Conservation (phyloP, 2,329 filamentous ascomycete genomes). For the Lecanicillium sp. region DNA sequence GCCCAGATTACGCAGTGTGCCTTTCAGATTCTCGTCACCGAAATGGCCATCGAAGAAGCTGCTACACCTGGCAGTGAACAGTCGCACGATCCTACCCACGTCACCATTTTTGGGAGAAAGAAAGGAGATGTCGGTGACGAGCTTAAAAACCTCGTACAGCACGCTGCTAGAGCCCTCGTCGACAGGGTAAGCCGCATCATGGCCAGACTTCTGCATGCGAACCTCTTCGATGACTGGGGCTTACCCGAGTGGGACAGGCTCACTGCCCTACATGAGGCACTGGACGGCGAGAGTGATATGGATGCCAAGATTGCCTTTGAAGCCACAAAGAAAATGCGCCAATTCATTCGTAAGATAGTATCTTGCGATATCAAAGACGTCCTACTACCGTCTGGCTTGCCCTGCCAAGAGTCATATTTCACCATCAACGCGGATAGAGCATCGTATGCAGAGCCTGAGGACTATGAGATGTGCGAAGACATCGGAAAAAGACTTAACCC, state of each 20-base stretch:
- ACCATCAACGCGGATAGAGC: slow-evolving; percentile 25
- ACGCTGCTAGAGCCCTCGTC: slow-evolving; percentile 46
- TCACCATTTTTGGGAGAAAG: slow-evolving; percentile 36
- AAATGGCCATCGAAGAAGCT: slow-evolving; percentile 45
- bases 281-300: slow-evolving; percentile 7
- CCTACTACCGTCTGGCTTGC: too few relatives aligned
- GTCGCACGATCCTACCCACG: slow-evolving; percentile 11
- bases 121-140: slow-evolving; percentile 44
- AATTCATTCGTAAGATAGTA: too few relatives aligned
- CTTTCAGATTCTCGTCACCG: slow-evolving; percentile 55
- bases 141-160: slow-evolving; percentile 48
- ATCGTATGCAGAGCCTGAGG: slow-evolving; percentile 25
- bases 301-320: too few relatives aligned
- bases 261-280: slow-evolving; percentile 14
- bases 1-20: slow-evolving; percentile 35
- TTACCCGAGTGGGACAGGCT: slow-evolving; percentile 27
- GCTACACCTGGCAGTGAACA: slow-evolving; percentile 8
- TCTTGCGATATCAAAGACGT: too few relatives aligned
- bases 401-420: too few relatives aligned
- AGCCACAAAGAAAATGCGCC: too few relatives aligned
- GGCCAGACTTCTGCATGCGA: slow-evolving; percentile 23
- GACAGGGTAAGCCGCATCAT: slow-evolving; percentile 32
- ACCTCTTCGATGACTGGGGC: slow-evolving; percentile 21
- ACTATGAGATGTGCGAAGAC: slow-evolving; percentile 16
- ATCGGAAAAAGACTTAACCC: slow-evolving; percentile 20